Conservation (phyloP, 345 rosid genomes). For the Lenwebbia sp. region DNA sequence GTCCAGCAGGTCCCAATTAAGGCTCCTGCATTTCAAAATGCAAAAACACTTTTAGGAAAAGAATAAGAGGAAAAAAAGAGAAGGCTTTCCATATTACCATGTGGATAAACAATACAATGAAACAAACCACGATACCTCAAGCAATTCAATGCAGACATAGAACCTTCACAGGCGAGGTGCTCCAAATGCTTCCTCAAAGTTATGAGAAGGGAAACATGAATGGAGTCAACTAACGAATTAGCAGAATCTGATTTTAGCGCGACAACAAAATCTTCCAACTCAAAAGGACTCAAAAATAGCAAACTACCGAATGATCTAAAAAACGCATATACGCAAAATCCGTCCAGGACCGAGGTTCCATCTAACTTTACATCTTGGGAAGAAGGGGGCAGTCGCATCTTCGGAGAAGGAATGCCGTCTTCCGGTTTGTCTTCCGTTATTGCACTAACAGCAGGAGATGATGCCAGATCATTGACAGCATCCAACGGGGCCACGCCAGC, state of each 20-base stretch:
- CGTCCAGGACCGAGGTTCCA: constrained; percentile 46
- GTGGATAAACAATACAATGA: background rate
- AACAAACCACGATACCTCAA: constrained; percentile 52
- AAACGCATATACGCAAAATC: constrained; percentile 71
- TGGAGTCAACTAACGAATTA: constrained; percentile 59
- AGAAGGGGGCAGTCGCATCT: constrained; percentile 68
- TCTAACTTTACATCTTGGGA: constrained; percentile 48
- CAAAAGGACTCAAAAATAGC: constrained; percentile 87
- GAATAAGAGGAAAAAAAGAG: constrained; percentile 5
- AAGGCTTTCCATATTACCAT: background rate
- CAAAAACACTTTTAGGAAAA: background rate
- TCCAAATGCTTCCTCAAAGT: constrained; percentile 68
- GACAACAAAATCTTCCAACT: constrained; percentile 73
- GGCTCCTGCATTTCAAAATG: constrained; percentile 59
- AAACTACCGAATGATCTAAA: constrained; percentile 82
- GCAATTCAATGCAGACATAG: constrained; percentile 69
- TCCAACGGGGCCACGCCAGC: constrained; percentile 7
- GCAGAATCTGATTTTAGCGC: constrained; percentile 49
- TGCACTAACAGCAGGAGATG: constrained; percentile 46
- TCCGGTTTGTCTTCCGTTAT: constrained; percentile 53
- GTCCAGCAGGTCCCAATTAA: constrained; percentile 80
- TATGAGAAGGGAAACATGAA: constrained; percentile 77
- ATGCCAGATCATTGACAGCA: constrained; percentile 18
- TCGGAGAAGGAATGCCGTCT: constrained; percentile 38
- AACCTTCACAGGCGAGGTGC: constrained; percentile 67